Conservation (phyloP, 768 basidiomycete species). For the Suillus tomentosus region DNA sequence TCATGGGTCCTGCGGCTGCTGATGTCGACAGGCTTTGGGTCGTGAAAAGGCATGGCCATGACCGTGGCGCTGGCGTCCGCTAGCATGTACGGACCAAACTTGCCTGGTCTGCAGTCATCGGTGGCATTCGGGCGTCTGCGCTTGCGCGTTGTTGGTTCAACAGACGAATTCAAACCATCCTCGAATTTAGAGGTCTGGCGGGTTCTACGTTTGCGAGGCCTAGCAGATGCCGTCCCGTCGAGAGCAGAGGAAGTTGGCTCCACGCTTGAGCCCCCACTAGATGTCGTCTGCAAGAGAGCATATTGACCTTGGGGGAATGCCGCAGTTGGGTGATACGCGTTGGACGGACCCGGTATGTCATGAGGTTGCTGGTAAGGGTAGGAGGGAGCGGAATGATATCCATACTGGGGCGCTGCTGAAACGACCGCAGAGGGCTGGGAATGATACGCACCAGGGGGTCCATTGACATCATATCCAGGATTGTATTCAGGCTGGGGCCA, state of each 20-base stretch:
- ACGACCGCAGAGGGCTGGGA: not conserved
- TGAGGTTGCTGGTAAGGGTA: not conserved
- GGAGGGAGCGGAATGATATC: not conserved
- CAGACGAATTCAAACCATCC: not conserved
- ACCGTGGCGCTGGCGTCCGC: not conserved
- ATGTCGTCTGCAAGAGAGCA: not conserved
- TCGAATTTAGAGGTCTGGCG: not conserved
- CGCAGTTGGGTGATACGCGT: not conserved
- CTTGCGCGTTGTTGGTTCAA: not conserved
- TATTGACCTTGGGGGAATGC: not conserved
- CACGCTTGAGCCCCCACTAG: not conserved
- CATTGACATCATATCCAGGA: not conserved
- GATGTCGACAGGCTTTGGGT: not conserved
- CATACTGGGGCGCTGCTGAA: not conserved
- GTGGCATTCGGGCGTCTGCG: not conserved
- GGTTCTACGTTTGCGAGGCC: not conserved
- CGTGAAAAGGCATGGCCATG: not conserved
- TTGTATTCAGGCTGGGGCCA: not conserved
- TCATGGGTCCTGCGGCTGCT: not conserved
- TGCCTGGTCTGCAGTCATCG: no score
- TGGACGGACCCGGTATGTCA: not conserved
- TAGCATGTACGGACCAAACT: not conserved
- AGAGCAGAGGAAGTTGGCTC: no score
- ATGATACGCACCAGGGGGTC: not conserved
- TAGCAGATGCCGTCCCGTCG: no score